These are phyloP conservation scores for Naganishia randhawae DNA, from an alignment of 768 basidiomycete species.

Conservation along the genomic window DNA sequence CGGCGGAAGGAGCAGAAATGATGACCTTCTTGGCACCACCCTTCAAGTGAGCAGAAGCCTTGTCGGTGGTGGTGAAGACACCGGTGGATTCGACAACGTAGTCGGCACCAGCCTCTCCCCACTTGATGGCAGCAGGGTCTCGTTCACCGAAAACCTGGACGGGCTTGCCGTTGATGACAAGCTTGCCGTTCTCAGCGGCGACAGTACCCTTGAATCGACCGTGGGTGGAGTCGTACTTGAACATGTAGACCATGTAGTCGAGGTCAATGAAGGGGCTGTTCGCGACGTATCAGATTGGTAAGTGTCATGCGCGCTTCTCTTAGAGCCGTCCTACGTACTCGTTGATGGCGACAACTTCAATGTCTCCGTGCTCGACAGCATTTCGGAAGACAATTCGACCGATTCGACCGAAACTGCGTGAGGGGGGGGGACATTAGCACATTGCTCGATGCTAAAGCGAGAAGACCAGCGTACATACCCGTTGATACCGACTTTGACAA, in stretches of 20 bases:
- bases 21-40: conserved; percentile 99
- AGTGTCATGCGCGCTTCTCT: background rate
- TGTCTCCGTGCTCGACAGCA: conserved; percentile 68
- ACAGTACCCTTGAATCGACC: conserved; percentile 72
- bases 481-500: conserved; percentile 34
- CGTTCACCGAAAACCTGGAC: conserved; percentile 71
- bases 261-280: conserved; percentile 93
- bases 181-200: conserved; percentile 79
- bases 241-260: conserved; percentile 99
- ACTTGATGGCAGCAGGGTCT: conserved; percentile 79
- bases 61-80: conserved; percentile 95
- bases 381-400: conserved; percentile 98
- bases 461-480: conserved; percentile 21
- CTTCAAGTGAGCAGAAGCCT: conserved; percentile 88
- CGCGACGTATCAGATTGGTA: conserved; percentile 20
- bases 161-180: conserved; percentile 72
- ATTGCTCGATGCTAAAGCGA: background rate
- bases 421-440: background rate
- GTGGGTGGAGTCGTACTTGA: conserved; percentile 53
- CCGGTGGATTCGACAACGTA: conserved; percentile 98
- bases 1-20: conserved; percentile 88
- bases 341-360: conserved; percentile 90
- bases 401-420: conserved; percentile 70
- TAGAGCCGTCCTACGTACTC: conserved; percentile 60
- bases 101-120: conserved; percentile 74